Percentiles rank a stretch among this genome's conserved stretches.
phyloP scores from a whole-genome alignment of 78 protist genomes.

The Thecamonas trahens region DNA sequence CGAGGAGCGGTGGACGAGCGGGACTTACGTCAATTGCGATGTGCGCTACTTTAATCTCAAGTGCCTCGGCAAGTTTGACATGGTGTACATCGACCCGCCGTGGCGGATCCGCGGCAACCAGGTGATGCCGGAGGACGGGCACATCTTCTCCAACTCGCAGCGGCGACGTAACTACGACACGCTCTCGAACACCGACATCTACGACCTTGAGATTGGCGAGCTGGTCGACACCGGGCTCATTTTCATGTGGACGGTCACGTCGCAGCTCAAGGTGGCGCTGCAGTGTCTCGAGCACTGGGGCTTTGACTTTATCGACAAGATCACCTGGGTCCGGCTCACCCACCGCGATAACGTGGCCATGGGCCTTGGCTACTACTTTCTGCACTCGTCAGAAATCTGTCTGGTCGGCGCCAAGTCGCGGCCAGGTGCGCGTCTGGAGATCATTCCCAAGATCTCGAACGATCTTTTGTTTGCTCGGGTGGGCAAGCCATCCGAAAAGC shows the following conservation, averaged over 20 bases:
- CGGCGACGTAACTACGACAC: no score
- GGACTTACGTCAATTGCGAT: slow-evolving; percentile 28
- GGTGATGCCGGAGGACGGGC: not conserved
- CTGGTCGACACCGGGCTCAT: slow-evolving; percentile 3
- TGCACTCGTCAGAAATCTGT: slow-evolving; percentile 33
- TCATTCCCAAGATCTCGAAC: slow-evolving; percentile 3
- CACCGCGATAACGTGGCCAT: not conserved
- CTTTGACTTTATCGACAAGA: slow-evolving; percentile 3
- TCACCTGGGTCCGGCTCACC: slow-evolving; percentile 24
- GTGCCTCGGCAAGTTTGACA: slow-evolving; percentile 25
- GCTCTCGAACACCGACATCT: slow-evolving; percentile 16
- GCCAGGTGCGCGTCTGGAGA: not conserved
- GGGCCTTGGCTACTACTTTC: slow-evolving; percentile 21
- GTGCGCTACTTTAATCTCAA: slow-evolving; percentile 23
- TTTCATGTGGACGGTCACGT: slow-evolving; percentile 13
- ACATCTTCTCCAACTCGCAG: not conserved
- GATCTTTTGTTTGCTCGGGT: slow-evolving; percentile 18
- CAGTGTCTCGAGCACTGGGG: slow-evolving; percentile 38
- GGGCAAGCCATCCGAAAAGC: slow-evolving; percentile 13
- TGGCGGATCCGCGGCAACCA: not conserved
- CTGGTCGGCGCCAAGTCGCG: slow-evolving; percentile 21
- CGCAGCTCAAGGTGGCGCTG: slow-evolving; percentile 8
- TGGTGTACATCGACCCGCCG: slow-evolving; percentile 38
- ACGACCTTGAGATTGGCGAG: slow-evolving; percentile 8
- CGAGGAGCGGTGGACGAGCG: slow-evolving; percentile 2